Evolutionary conservation across 768 basidiomycete species (phyloP).

Genomic region (Lyophyllum shimeji): DNA sequence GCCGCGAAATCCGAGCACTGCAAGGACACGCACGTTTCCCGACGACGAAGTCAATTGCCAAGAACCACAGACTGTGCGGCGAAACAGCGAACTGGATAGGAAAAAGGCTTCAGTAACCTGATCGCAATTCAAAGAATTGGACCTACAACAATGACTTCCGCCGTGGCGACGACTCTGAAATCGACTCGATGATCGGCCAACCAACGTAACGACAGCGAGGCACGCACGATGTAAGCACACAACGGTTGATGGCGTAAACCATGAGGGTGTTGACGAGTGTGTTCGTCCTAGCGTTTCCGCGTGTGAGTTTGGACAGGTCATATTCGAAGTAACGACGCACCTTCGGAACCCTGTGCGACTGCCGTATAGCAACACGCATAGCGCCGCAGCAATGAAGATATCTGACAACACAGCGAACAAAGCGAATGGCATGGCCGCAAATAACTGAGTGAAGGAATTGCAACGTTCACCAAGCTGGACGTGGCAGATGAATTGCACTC

Average conservation of each 20-base stretch:
- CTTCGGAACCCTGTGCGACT: conserved; percentile 35
- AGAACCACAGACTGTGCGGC: conserved; percentile 34
- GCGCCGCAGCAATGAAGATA: conserved; percentile 37
- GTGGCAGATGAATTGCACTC: background rate
- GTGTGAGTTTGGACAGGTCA: background rate
- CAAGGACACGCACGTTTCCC: conserved; percentile 38
- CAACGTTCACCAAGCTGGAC: background rate
- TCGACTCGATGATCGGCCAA: background rate
- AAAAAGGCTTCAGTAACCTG: background rate
- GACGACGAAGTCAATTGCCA: conserved; percentile 43
- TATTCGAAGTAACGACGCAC: conserved; percentile 19
- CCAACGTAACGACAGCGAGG: background rate
- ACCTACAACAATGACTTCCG: conserved; percentile 38
- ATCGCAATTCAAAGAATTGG: background rate
- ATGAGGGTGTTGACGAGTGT: conserved; percentile 41
- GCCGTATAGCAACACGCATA: conserved; percentile 41
- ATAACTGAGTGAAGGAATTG: conserved; percentile 24
- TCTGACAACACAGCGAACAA: conserved; percentile 46
- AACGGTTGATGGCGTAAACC: conserved; percentile 50
- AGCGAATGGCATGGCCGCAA: conserved; percentile 43
- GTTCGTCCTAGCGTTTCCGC: conserved; percentile 32
- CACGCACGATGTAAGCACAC: conserved; percentile 46
- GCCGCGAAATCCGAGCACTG: background rate
- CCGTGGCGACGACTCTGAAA: conserved; percentile 30
- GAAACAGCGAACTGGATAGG: conserved; percentile 24